A percentile compares a stretch with the other conserved stretches of the same genome.
These are phyloP conservation scores for Diddensiella transvaalensis DNA, from an alignment of 805 yeast genomes.

Conservation along the genomic window DNA sequence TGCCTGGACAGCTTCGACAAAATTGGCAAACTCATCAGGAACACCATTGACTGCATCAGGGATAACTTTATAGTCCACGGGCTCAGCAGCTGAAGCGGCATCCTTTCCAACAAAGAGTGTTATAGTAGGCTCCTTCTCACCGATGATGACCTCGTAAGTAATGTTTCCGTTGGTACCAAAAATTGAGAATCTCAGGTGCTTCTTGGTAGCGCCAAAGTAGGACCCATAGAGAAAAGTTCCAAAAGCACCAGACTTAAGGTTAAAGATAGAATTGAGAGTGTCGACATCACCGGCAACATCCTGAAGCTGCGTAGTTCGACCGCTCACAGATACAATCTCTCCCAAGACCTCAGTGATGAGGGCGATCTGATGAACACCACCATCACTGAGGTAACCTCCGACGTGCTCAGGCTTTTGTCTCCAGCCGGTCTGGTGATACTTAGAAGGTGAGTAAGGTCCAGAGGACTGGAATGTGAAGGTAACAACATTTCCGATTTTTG, in stretches of 20 bases:
- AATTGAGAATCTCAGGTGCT: conserved; percentile 61
- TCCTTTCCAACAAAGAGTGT: conserved; percentile 28
- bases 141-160: conserved; percentile 43
- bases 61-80: conserved; percentile 29
- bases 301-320: conserved; percentile 72
- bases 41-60: conserved; percentile 52
- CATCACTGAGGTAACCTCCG: conserved; percentile 91
- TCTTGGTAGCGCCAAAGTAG: conserved; percentile 77
- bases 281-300: conserved; percentile 80
- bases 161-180: conserved; percentile 79
- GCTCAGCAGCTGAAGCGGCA: conserved; percentile 17
- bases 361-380: conserved; percentile 95
- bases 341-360: conserved; percentile 81
- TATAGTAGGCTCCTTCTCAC: conserved; percentile 31
- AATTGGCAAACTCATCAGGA: conserved; percentile 50
- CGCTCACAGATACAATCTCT: conserved; percentile 63
- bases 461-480: conserved; percentile 39
- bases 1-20: conserved; percentile 55
- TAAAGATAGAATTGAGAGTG: conserved; percentile 65
- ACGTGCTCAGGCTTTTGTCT: conserved; percentile 86
- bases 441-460: conserved; percentile 49
- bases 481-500: conserved; percentile 63
- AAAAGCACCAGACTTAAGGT: conserved; percentile 57
- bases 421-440: conserved; percentile 69
- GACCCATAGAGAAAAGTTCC: conserved; percentile 89